Base-by-base conservation (phyloP, 768 basidiomycete species). In the Pleurotus platypus region DNA sequence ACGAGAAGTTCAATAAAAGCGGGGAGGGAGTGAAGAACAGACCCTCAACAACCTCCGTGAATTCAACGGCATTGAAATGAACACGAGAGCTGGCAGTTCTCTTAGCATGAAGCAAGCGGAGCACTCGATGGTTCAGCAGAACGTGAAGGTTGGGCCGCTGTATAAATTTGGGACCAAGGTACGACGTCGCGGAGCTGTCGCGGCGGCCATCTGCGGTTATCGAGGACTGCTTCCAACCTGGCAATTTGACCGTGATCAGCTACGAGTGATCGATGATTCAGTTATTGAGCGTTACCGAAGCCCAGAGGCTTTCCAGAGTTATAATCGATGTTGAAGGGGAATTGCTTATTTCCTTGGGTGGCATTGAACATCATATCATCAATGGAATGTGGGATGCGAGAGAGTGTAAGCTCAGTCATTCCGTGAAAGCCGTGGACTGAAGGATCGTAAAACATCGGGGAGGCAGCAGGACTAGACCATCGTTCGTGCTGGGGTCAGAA, bases 291-390 rank as follows among this genome's bases (percentile, higher is more conserved):
- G 4, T 45, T 47, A 74, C 73, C 69, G 13, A 74, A 38, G 15
- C 75, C 76, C 2, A 75, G 60, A 0, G 61, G 59, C 13, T 63
- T 63, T 4, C 77, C 75, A 1, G 67, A 67, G 27, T 78, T 72
- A 54, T 70, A 61, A 58, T 76, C 73, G 6, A 62, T 8, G 45
- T 74, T 73, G 62, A 67, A 78, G 0, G 71, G 67, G 56, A 75
- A 80, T 38, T 60, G 42, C 2, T 66, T 51, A n/a, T 70, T 60
- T 40, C 66, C 24, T 1, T 56, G 55, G 9, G 70, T 66, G 11
- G 71, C 69, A 37, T 64, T 38, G 11, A 74, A 63, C 45, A 72
- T 63, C 7, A 63, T 64, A 15, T 55, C 50, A 56, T 72, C 71
- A 38, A 71, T 66, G 13, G 64, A 24, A 2, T 57, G 60, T 15